Base-by-base conservation (phyloP, 768 basidiomycete species). In the Hydnomerulius pinastri region DNA sequence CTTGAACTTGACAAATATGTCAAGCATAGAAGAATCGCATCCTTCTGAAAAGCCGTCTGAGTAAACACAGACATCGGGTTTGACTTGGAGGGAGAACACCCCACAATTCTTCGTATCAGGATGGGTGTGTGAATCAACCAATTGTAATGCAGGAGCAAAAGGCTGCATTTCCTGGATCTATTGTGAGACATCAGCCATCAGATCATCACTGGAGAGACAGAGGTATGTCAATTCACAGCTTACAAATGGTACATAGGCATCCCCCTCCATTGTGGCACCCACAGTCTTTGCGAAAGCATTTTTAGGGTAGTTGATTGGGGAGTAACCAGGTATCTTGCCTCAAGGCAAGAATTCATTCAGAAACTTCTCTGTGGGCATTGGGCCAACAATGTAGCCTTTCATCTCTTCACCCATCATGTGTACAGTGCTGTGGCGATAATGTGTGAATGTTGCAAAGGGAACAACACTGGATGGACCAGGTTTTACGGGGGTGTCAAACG, bases 1-100 rank as follows among this genome's bases (percentile, higher is more conserved):
- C 12, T 51, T 51, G 43, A 51, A 46, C 38, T 51, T 36, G 4
- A 51, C 38, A n/a, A 27, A 23, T 23, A 51, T 33, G 18, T 51
- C 43, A 3, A 46, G 12, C 6, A 4, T 20, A 17, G 37, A 45
- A 17, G 29, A 30, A 33, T 51, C 21, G 8, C 37, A 36, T 2
- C 43, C 33, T 15, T 4, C 13, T 4, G 33, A 13, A 10, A 17
- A 27, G 17, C 11, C 38, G 8, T 18, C 12, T 18, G 37, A 15
- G 8, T 52, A 52, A 7, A 52, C 44, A 15, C 36, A 46, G 4
- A 40, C 20, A 9, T 46, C 44, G 10, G 32, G 45, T 29, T 41
- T 52, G 44, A 41, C 20, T 0, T 40, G 24, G 21, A 45, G 39
- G 9, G 33, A 7, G 29, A 36, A 43, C 13, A 13, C 32, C n/a